A percentile compares a stretch with the other conserved stretches of the same genome.
Evolutionary conservation across 2,329 filamentous ascomycete species (phyloP).

Genomic region (Fusarium pseudonygamai): DNA sequence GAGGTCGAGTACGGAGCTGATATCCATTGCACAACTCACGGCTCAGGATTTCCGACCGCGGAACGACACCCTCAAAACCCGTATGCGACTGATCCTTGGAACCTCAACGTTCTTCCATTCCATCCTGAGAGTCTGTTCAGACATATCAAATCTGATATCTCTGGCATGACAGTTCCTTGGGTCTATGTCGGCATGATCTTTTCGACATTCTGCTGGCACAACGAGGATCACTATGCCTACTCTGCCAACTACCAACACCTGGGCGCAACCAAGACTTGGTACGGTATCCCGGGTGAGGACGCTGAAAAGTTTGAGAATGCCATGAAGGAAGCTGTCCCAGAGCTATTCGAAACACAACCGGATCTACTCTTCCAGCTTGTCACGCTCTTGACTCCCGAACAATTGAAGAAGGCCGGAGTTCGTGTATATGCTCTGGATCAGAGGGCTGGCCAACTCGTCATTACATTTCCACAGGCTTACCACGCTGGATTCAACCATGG

Average conservation of each 20-base stretch:
- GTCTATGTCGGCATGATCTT: slow-evolving; percentile 99
- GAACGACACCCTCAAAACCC: slow-evolving; percentile 89
- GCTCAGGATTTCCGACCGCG: slow-evolving; percentile 94
- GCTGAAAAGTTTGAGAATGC: slow-evolving; percentile 94
- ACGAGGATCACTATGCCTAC: slow-evolving; percentile 97
- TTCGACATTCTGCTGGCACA: slow-evolving; percentile 99
- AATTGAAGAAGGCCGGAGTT: slow-evolving; percentile 91
- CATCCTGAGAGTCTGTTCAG: slow-evolving; percentile 92
- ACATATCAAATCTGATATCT: slow-evolving; percentile 98
- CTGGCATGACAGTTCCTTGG: slow-evolving; percentile 99
- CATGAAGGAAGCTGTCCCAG: slow-evolving; percentile 94
- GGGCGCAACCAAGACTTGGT: slow-evolving; percentile 98
- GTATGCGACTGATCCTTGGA: slow-evolving; percentile 93
- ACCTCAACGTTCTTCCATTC: slow-evolving; percentile 90
- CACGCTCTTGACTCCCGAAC: slow-evolving; percentile 93
- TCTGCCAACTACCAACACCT: slow-evolving; percentile 99
- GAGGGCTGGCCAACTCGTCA: slow-evolving; percentile 91
- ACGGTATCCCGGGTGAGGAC: slow-evolving; percentile 93
- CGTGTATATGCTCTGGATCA: slow-evolving; percentile 96
- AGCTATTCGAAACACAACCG: slow-evolving; percentile 95
- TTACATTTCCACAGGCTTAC: slow-evolving; percentile 97
- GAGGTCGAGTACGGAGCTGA: slow-evolving; percentile 98
- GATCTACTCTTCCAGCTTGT: slow-evolving; percentile 97
- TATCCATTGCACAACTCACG: slow-evolving; percentile 97
- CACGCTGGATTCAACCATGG: slow-evolving; percentile 98